Base-by-base conservation (phyloP, 2,329 filamentous ascomycete species). In the Gyromitra esculenta region DNA sequence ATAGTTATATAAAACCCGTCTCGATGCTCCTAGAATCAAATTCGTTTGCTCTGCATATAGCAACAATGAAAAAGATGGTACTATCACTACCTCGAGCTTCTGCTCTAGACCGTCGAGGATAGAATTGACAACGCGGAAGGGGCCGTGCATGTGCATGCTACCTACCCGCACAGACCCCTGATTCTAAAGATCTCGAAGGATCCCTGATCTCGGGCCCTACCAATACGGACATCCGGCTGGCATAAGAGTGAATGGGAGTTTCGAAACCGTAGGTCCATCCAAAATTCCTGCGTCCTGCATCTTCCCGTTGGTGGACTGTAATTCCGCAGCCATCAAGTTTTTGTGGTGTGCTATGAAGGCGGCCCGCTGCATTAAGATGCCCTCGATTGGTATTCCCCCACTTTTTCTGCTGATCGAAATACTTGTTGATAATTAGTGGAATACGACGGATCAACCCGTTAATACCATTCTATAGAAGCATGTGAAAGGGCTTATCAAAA, bases 381-480 rank as follows among this genome's bases (percentile, higher is more conserved):
- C 43, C 43, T 1, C 43, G 43, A 45, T 45, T 65, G 3, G 62
- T 48, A 18, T 41, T 41, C 54, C 54, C 54, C 21, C 54, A 59
- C 25, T 59, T 35, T 31, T 31, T 15, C 9, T 9, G 21, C 35
- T n/a, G 18, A 25, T 54, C 50, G 21, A 25, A 13, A 5, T 13
- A 1, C 25, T 25, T 31, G 18, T 15, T 5, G 15, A 15, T 31
- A 11, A 57, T 13, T 6, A 31, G 59, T 18, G 35, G 25, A n/a
- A 15, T 6, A 37, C n/a, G 13, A 31, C 25, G 25, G 25, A 2
- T 3, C 25, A 31, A 4, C 25, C 25, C 25, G 25, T 31, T 31
- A 4, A 4, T 31, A 4, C 4, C 4, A 31, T 31, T 0, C 25
- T 4, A 31, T 4, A 31, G 25, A 31, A 31, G 25, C 25, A 31